Evolutionary conservation across 129 eudicot genomes (phyloP).

Genomic region (Saussurea involucrata): DNA sequence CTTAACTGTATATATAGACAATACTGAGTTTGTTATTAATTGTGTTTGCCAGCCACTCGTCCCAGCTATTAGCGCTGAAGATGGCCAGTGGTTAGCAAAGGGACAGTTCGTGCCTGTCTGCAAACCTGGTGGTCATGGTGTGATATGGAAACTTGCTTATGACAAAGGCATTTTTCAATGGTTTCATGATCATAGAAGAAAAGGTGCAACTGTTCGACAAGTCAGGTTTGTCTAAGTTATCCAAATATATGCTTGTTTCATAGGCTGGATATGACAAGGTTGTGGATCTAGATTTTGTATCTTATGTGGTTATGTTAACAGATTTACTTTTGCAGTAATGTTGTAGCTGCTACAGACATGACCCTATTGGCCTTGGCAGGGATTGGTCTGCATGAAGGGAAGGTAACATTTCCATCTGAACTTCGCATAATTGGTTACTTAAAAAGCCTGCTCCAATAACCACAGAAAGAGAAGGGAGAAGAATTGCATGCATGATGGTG

Average conservation of each 20-base stretch:
- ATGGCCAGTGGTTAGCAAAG: constrained; percentile 82
- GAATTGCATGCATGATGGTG: neutral
- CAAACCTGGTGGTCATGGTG: constrained; percentile 99
- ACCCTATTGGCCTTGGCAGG: constrained; percentile 96
- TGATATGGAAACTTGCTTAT: constrained; percentile 98
- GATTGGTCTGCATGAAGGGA: constrained; percentile 76
- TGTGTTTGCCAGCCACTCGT: constrained; percentile 87
- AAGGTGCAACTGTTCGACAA: constrained; percentile 97
- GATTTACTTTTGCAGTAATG: constrained; percentile 73
- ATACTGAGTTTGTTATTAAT: constrained; percentile 21
- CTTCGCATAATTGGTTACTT: neutral
- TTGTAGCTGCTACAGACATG: constrained; percentile 96
- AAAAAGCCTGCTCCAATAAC: neutral
- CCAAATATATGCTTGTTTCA: neutral
- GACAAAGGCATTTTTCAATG: constrained; percentile 87
- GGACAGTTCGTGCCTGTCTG: constrained; percentile 83
- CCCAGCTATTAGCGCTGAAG: constrained; percentile 90
- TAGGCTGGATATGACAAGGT: constrained; percentile 11
- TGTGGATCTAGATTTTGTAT: constrained; percentile 14
- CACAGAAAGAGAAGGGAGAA: neutral
- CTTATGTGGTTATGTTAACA: constrained; percentile 15
- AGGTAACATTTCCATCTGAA: constrained; percentile 42
- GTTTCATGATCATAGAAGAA: constrained; percentile 74
- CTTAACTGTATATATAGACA: neutral
- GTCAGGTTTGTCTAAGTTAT: constrained; percentile 59